phyloP scores from a whole-genome alignment of 176 grass and related monocot species.

The Musa itinerans region DNA sequence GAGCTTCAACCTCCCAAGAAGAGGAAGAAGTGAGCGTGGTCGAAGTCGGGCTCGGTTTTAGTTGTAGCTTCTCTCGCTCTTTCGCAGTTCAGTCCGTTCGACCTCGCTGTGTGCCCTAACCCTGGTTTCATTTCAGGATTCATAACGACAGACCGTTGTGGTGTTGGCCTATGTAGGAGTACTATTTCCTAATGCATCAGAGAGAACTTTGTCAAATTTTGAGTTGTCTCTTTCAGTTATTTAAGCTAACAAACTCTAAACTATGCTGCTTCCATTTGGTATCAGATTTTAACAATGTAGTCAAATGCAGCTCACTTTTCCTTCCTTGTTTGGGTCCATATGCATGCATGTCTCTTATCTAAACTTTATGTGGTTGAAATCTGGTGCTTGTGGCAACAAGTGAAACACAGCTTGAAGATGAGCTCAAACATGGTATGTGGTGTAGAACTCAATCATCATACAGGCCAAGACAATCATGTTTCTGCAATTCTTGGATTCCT shows the following conservation, averaged over 20 bases:
- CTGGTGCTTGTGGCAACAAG: neutral
- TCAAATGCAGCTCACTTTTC: neutral
- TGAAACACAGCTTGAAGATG: neutral
- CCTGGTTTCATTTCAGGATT: neutral
- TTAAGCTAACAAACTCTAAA: neutral
- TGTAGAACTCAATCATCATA: neutral
- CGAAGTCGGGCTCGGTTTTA: neutral
- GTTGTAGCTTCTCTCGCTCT: neutral
- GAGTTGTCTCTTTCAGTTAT: neutral
- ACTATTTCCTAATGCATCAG: neutral
- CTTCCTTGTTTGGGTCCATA: no score
- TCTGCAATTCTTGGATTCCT: no score
- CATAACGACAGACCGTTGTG: neutral
- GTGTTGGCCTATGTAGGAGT: neutral
- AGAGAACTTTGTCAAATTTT: no score
- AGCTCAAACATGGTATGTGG: neutral
- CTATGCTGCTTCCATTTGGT: no score
- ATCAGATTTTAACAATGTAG: no score
- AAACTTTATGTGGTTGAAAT: neutral
- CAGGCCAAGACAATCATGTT: no score
- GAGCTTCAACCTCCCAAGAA: conserved; percentile 68
- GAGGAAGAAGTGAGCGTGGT: conserved; percentile 54
- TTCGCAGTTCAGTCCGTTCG: neutral
- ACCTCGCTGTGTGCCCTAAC: neutral
- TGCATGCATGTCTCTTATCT: neutral